These are phyloP conservation scores for Endothia cerciana DNA, from an alignment of 2,329 filamentous ascomycete genomes.

Conservation along the genomic window DNA sequence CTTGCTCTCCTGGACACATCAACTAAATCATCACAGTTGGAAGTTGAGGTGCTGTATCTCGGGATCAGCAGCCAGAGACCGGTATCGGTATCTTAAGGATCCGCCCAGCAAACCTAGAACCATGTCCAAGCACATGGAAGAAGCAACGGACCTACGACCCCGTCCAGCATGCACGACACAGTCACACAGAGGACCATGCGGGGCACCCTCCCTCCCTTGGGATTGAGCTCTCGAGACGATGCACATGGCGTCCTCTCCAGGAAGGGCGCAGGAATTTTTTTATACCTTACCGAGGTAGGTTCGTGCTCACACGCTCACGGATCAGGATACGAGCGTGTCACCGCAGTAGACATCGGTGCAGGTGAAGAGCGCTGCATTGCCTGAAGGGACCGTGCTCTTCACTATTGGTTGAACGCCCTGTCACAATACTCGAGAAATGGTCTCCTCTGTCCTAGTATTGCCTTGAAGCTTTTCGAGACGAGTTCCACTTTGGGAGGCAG, in stretches of 20 bases:
- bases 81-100: too few relatives aligned
- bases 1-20: too few relatives aligned
- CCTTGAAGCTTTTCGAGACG: too few relatives aligned
- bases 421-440: background rate
- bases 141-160: background rate
- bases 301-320: background rate
- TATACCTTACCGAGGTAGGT: background rate
- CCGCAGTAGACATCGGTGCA: background rate
- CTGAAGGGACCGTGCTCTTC: too few relatives aligned
- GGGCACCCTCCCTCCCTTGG: background rate
- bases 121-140: background rate
- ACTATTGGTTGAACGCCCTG: background rate
- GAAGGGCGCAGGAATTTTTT: background rate
- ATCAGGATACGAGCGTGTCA: background rate
- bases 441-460: too few relatives aligned
- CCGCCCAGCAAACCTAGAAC: background rate
- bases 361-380: background rate
- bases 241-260: background rate
- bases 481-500: background rate
- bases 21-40: too few relatives aligned
- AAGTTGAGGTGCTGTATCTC: background rate
- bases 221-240: background rate
- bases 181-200: background rate
- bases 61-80: background rate
- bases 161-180: background rate